Conservation (phyloP, 371 early-diverging fungal species). For the Coemansia sp. region DNA sequence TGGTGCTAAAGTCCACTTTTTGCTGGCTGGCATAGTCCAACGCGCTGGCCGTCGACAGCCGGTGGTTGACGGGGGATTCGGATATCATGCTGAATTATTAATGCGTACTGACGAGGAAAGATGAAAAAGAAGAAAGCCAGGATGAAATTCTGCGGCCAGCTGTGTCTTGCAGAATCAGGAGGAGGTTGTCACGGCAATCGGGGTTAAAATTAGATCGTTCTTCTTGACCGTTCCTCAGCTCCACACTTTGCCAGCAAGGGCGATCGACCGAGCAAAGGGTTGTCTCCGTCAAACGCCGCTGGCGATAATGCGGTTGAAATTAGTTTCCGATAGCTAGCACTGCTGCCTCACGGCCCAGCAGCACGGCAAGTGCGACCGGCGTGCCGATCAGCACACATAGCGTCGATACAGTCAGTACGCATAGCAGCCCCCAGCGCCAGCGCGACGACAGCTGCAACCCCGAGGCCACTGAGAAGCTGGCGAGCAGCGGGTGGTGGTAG, state of each 20-base stretch:
- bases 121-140: background rate
- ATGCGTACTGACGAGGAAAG: no score
- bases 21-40: background rate
- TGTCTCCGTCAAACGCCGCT: no score
- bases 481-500: conserved; percentile 38
- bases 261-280: no score
- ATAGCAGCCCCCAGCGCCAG: conserved; percentile 42
- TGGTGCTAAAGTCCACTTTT: conserved; percentile 27
- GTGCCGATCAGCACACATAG: conserved; percentile 29
- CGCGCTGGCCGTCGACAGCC: background rate
- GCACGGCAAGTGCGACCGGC: conserved; percentile 28
- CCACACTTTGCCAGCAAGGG: no score
- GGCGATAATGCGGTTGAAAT: no score
- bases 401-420: conserved; percentile 11
- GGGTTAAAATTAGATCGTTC: no score
- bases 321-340: no score
- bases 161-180: no score
- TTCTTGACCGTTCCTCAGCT: no score
- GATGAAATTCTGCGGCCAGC: background rate
- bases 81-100: conserved; percentile 7
- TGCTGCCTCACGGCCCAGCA: conserved; percentile 24
- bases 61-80: background rate
- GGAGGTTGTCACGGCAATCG: no score
- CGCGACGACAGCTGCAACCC: conserved; percentile 16
- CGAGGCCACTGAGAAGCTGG: conserved; percentile 38